Evolutionary conservation across 352 stramenopile species (phyloP).

Genomic region (Phytophthora sojae): DNA sequence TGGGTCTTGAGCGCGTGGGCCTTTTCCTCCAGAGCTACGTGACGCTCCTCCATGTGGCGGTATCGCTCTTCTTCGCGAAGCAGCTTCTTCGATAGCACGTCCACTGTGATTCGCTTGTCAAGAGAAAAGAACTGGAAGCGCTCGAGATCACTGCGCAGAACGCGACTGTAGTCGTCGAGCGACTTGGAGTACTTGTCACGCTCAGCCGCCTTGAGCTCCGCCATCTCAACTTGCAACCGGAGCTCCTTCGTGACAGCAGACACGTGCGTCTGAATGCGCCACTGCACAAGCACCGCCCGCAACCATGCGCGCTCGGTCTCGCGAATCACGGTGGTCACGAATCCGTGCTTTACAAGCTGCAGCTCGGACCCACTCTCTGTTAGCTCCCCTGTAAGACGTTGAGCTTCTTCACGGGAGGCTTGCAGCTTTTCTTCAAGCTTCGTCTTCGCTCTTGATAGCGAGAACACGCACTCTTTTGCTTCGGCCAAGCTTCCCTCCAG

Average conservation of each 20-base stretch:
- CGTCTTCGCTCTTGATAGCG: slow-evolving; percentile 65
- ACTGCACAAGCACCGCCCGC: slow-evolving; percentile 51
- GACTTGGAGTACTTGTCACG: slow-evolving; percentile 71
- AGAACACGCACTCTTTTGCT: slow-evolving; percentile 81
- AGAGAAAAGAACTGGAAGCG: slow-evolving; percentile 84
- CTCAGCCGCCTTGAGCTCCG: slow-evolving; percentile 62
- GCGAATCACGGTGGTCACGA: slow-evolving; percentile 57
- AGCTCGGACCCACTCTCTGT: slow-evolving; percentile 60
- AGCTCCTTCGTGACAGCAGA: slow-evolving; percentile 50
- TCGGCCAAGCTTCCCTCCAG: slow-evolving; percentile 48
- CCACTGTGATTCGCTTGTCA: slow-evolving; percentile 77
- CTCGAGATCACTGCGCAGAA: slow-evolving; percentile 76
- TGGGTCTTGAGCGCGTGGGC: slow-evolving; percentile 52
- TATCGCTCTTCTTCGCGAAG: slow-evolving; percentile 73
- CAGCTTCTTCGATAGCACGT: slow-evolving; percentile 82
- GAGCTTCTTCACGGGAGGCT: slow-evolving; percentile 34
- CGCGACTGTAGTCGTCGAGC: slow-evolving; percentile 76
- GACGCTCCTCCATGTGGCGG: slow-evolving; percentile 66
- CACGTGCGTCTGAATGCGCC: slow-evolving; percentile 50
- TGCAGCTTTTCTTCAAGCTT: slow-evolving; percentile 69
- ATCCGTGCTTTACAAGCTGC: slow-evolving; percentile 77
- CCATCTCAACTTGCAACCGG: slow-evolving; percentile 58
- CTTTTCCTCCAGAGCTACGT: slow-evolving; percentile 63
- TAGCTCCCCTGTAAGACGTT: slow-evolving; percentile 52
- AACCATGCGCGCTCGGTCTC: slow-evolving; percentile 55